A percentile compares a stretch with the other conserved stretches of the same genome.
phyloP scores from a whole-genome alignment of 805 yeast genomes.

The Saturnispora hagleri region DNA sequence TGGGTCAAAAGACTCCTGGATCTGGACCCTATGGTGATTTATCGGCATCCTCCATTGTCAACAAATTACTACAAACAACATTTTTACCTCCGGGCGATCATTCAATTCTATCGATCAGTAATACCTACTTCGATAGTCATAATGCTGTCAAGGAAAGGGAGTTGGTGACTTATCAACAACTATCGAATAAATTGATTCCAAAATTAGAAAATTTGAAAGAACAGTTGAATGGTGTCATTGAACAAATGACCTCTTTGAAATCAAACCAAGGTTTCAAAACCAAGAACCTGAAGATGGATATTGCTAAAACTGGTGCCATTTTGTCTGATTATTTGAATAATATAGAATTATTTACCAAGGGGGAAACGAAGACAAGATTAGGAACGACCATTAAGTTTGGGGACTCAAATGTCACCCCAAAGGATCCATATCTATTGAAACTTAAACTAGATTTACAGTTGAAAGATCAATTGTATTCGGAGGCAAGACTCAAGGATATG shows the following conservation, averaged over 20 bases:
- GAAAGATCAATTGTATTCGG: conserved; percentile 54
- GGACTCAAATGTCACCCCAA: conserved; percentile 18
- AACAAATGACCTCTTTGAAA: conserved; percentile 46
- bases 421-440: conserved; percentile 57
- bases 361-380: conserved; percentile 25
- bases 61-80: conserved; percentile 41
- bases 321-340: conserved; percentile 39
- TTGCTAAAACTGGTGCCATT: conserved; percentile 52
- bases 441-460: conserved; percentile 56
- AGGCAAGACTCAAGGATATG: conserved; percentile 57
- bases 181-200: conserved; percentile 41
- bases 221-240: conserved; percentile 43
- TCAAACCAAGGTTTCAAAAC: conserved; percentile 43
- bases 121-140: conserved; percentile 27
- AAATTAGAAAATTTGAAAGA: conserved; percentile 47
- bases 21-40: background rate
- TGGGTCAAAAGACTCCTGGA: conserved; percentile 8
- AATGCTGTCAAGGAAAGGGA: conserved; percentile 32
- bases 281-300: conserved; percentile 48
- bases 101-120: conserved; percentile 31
- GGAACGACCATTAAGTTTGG: conserved; percentile 22
- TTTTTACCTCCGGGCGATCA: conserved; percentile 29
- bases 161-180: conserved; percentile 42
- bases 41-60: conserved; percentile 19
- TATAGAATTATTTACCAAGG: conserved; percentile 33